These are phyloP conservation scores for Thalassia testudinum DNA, from an alignment of 116 monocot genomes.

Conservation along the genomic window DNA sequence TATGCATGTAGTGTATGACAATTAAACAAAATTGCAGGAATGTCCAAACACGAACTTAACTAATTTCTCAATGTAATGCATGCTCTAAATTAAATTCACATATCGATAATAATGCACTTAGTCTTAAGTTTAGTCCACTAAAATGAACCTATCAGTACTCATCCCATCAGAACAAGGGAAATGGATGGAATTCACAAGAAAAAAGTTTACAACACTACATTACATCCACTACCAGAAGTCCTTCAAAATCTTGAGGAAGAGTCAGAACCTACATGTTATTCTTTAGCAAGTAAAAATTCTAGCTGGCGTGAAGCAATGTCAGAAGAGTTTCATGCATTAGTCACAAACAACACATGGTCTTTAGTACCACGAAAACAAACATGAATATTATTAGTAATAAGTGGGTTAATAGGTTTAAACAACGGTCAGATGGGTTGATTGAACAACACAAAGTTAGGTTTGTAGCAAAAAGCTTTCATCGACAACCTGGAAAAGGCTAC, in stretches of 20 bases:
- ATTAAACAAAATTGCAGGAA: too few relatives aligned
- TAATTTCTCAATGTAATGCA: too few relatives aligned
- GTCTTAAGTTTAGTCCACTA: too few relatives aligned
- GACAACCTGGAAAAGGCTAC: not conserved
- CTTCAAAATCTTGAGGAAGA: not conserved
- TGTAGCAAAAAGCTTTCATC: not conserved
- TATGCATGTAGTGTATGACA: too few relatives aligned
- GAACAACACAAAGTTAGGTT: not conserved
- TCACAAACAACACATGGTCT: not conserved
- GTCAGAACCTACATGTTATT: not conserved
- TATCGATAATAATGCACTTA: too few relatives aligned
- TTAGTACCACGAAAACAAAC: not conserved
- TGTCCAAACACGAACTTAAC: too few relatives aligned
- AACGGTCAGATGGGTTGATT: not conserved
- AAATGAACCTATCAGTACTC: too few relatives aligned
- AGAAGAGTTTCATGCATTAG: not conserved
- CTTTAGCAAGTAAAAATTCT: not conserved
- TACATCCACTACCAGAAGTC: too few relatives aligned
- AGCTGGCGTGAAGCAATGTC: not conserved
- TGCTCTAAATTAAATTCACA: too few relatives aligned
- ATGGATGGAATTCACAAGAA: not conserved
- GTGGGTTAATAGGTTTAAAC: not conserved
- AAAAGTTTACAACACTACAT: not conserved
- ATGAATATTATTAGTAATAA: not conserved
- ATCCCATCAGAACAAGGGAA: not conserved